Conservation (phyloP, 169 alveolate species). For the Plasmodium relictum region DNA sequence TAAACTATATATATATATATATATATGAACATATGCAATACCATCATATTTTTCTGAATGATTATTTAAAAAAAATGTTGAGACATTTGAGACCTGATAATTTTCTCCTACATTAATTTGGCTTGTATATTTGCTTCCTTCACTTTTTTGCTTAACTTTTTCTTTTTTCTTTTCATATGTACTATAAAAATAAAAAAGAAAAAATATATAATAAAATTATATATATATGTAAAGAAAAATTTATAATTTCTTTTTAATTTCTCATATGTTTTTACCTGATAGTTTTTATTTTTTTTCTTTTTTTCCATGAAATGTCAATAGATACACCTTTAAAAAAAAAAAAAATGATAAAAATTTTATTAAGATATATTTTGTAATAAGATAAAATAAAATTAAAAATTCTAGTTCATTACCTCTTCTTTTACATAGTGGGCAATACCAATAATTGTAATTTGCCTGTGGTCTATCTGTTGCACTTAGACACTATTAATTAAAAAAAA, state of each 20-base stretch:
- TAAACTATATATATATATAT: conserved; percentile 4
- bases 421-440: conserved; percentile 54
- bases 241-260: neutral
- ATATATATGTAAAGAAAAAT: neutral
- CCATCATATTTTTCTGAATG: conserved; percentile 76
- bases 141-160: conserved; percentile 84
- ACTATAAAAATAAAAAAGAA: conserved; percentile 11
- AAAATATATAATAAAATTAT: neutral
- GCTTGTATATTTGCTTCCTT: conserved; percentile 83
- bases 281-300: conserved; percentile 42
- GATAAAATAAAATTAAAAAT: neutral
- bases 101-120: conserved; percentile 87
- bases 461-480: conserved; percentile 41
- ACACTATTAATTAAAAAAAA: conserved; percentile 25
- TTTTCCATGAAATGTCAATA: conserved; percentile 21
- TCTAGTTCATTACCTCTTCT: conserved; percentile 26
- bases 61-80: conserved; percentile 88
- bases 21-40: conserved; percentile 9
- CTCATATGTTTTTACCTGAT: conserved; percentile 7
- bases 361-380: neutral
- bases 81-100: conserved; percentile 90
- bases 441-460: conserved; percentile 28
- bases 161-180: conserved; percentile 63
- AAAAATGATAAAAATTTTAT: neutral
- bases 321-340: conserved; percentile 33